Percentiles rank a stretch among this genome's conserved stretches.
Conservation (phyloP, 2,329 filamentous ascomycete genomes). For the Parastagonospora nodorum region DNA sequence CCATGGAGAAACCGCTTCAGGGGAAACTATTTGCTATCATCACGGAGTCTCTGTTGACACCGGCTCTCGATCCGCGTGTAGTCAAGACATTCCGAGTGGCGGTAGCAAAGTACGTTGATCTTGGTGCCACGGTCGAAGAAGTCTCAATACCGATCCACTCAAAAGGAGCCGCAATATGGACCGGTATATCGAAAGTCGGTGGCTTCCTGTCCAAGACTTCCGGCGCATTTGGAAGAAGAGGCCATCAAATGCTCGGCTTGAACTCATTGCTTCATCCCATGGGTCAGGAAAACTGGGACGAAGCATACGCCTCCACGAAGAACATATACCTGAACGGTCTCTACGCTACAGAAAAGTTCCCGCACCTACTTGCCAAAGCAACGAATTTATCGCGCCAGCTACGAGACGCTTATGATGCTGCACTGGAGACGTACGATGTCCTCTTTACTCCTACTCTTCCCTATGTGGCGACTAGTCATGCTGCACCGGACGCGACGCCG, state of each 20-base stretch:
- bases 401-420: constrained; percentile 53
- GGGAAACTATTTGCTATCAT: constrained; percentile 40
- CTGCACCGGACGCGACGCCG: constrained; percentile 46
- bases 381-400: constrained; percentile 56
- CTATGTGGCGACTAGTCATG: constrained; percentile 53
- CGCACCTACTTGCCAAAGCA: constrained; percentile 54
- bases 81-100: constrained; percentile 51
- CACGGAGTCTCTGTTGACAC: constrained; percentile 30
- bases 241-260: constrained; percentile 57
- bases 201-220: constrained; percentile 51
- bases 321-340: constrained; percentile 61
- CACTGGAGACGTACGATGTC: constrained; percentile 50
- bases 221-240: constrained; percentile 51
- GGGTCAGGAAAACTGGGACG: constrained; percentile 56
- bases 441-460: constrained; percentile 58
- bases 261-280: constrained; percentile 55
- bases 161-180: constrained; percentile 58
- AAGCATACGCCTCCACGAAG: constrained; percentile 58
- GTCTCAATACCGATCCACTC: constrained; percentile 57
- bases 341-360: constrained; percentile 53
- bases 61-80: constrained; percentile 49
- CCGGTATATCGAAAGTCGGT: constrained; percentile 49
- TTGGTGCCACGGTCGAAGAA: constrained; percentile 58
- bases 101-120: constrained; percentile 46
- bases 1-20: constrained; percentile 23